phyloP scores from a whole-genome alignment of 1,139 yeast genomes.

The Torulaspora globosa region DNA sequence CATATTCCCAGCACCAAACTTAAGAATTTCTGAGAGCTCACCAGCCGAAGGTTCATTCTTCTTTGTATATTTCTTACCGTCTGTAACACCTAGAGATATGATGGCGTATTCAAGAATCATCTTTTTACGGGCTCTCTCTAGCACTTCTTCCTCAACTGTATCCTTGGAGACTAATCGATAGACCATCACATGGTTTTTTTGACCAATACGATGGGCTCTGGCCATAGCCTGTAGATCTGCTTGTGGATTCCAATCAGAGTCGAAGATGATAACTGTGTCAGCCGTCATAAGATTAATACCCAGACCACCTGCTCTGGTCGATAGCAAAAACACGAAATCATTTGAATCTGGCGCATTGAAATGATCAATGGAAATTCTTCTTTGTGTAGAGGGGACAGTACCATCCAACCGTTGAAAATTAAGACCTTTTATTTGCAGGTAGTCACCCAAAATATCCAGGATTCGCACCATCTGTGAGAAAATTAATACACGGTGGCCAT shows the following conservation, averaged over 20 bases:
- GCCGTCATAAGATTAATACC: conserved; percentile 99
- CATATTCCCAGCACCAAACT: conserved; percentile 99
- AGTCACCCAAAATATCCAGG: conserved; percentile 92
- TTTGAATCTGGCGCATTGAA: conserved; percentile 91
- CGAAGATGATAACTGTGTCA: conserved; percentile 94
- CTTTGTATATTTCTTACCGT: conserved; percentile 45
- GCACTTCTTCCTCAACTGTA: conserved; percentile 94
- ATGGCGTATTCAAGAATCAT: conserved; percentile 98
- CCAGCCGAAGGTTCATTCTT: conserved; percentile 74
- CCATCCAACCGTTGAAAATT: conserved; percentile 94
- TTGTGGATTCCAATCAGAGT: conserved; percentile 99
- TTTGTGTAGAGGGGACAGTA: conserved; percentile 88
- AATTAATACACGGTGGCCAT: conserved; percentile 92
- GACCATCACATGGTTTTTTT: conserved; percentile 94
- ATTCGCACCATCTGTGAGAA: conserved; percentile 97
- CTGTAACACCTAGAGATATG: conserved; percentile 92
- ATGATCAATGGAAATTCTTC: conserved; percentile 93
- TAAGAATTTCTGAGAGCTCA: conserved; percentile 86
- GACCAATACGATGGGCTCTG: conserved; percentile 98
- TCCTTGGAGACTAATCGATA: conserved; percentile 95
- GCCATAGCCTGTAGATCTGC: conserved; percentile 99
- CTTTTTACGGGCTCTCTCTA: conserved; percentile 94
- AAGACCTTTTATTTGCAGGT: conserved; percentile 82
- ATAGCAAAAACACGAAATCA: conserved; percentile 84
- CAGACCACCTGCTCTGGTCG: conserved; percentile 97